Conservation (phyloP, 1,284 basidiomycete genomes). For the Porogramme epimiltina region DNA sequence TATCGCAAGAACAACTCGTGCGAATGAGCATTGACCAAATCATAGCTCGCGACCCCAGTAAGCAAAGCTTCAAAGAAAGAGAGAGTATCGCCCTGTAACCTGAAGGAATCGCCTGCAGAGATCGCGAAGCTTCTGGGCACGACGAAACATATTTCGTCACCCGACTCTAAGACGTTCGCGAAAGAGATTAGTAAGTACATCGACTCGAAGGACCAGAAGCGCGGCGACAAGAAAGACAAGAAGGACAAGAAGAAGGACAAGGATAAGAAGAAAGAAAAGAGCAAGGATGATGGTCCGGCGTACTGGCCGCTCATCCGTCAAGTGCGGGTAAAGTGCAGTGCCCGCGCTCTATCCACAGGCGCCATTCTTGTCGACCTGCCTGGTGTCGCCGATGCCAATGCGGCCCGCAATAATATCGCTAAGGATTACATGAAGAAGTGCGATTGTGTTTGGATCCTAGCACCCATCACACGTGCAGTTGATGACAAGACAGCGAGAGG, state of each 20-base stretch:
- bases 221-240: conserved; percentile 40
- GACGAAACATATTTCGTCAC: conserved; percentile 51
- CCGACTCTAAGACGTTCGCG: conserved; percentile 52
- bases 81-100: too few species aligned
- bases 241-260: conserved; percentile 44
- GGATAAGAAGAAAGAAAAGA: conserved; percentile 39
- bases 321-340: conserved; percentile 58
- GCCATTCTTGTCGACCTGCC: conserved; percentile 63
- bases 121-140: conserved; percentile 50
- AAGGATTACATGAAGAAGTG: conserved; percentile 65
- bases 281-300: conserved; percentile 41
- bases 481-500: conserved; percentile 63
- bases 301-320: conserved; percentile 65
- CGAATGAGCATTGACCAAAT: conserved; percentile 53
- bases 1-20: conserved; percentile 48
- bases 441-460: conserved; percentile 57
- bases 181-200: conserved; percentile 64
- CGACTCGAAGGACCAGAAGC: conserved; percentile 62
- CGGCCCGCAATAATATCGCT: conserved; percentile 56
- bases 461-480: conserved; percentile 56
- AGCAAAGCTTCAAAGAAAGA: conserved; percentile 16
- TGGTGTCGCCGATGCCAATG: conserved; percentile 63
- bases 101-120: conserved; percentile 30
- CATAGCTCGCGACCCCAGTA: conserved; percentile 47
- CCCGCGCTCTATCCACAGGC: conserved; percentile 53